A percentile compares a stretch with the other conserved stretches of the same genome.
phyloP scores from a whole-genome alignment of 2,329 filamentous ascomycete genomes.

The Alternaria ventricosa region DNA sequence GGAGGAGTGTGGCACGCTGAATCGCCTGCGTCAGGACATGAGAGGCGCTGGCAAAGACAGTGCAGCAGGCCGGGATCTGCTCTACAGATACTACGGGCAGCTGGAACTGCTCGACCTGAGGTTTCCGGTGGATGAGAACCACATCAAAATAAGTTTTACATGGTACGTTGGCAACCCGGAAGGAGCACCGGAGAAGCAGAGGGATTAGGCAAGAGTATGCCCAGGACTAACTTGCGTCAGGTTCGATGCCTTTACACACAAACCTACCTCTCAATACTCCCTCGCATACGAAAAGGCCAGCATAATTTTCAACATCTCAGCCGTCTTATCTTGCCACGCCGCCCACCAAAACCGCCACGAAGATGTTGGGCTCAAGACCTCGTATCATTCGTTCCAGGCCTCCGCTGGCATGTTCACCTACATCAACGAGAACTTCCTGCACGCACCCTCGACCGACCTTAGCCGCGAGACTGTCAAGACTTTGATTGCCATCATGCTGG shows the following conservation, averaged over 20 bases:
- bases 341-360: conserved; percentile 91
- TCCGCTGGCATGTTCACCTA: conserved; percentile 99
- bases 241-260: conserved; percentile 99
- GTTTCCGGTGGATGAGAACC: conserved; percentile 97
- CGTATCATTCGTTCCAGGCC: conserved; percentile 97
- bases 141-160: conserved; percentile 98
- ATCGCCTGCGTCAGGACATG: conserved; percentile 97
- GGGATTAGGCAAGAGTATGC: not conserved
- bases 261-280: conserved; percentile 95
- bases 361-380: conserved; percentile 90
- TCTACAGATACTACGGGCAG: conserved; percentile 98
- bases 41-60: conserved; percentile 96
- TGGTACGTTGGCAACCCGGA: conserved; percentile 66
- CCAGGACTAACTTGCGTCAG: conserved; percentile 56
- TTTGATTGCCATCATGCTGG: conserved; percentile 88
- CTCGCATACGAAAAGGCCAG: conserved; percentile 98
- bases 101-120: conserved; percentile 91
- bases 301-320: conserved; percentile 99
- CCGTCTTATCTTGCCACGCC: conserved; percentile 94
- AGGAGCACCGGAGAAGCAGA: not conserved
- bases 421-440: conserved; percentile 99
- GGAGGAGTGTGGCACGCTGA: conserved; percentile 93
- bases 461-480: conserved; percentile 96
- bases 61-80: conserved; percentile 86
- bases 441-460: conserved; percentile 94